These are phyloP conservation scores for Athelia sp. DNA, from an alignment of 1,284 basidiomycete genomes.

Conservation along the genomic window DNA sequence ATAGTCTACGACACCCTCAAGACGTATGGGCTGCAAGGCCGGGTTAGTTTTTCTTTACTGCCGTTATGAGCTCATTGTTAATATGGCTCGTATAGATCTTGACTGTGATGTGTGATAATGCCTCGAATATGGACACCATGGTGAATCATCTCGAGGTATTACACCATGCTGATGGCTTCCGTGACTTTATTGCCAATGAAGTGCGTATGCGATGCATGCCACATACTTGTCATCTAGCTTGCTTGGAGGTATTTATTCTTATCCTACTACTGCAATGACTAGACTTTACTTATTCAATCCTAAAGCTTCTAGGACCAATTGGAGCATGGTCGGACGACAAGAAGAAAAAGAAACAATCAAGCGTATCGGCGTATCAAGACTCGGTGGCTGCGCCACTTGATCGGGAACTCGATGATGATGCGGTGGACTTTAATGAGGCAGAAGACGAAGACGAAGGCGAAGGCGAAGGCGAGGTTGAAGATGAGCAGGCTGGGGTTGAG, in stretches of 20 bases:
- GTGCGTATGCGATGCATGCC: slow-evolving; percentile 22
- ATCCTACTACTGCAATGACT: not conserved
- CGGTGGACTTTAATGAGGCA: not conserved
- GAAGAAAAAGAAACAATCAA: too few species aligned
- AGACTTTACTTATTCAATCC: not conserved
- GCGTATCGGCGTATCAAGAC: not conserved
- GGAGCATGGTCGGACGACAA: too few species aligned
- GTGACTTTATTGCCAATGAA: slow-evolving; percentile 8
- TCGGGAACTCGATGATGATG: not conserved
- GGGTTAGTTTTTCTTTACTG: not conserved
- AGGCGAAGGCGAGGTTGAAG: not conserved
- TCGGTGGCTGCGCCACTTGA: not conserved
- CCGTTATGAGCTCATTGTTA: not conserved
- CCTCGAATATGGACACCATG: slow-evolving; percentile 24
- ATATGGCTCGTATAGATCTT: slow-evolving; percentile 10
- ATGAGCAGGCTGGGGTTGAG: too few species aligned
- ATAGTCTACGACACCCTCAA: slow-evolving; percentile 11
- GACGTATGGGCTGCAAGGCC: slow-evolving; percentile 3
- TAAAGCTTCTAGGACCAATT: too few species aligned
- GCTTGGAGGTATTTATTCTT: slow-evolving; percentile 18
- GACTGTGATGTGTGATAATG: slow-evolving; percentile 23
- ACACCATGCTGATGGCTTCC: slow-evolving; percentile 6
- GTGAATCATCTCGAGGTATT: slow-evolving; percentile 8
- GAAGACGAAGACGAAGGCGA: not conserved
- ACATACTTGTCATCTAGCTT: slow-evolving; percentile 24